Base-by-base conservation (phyloP, 768 basidiomycete species). In the Leccinum ochraceum region DNA sequence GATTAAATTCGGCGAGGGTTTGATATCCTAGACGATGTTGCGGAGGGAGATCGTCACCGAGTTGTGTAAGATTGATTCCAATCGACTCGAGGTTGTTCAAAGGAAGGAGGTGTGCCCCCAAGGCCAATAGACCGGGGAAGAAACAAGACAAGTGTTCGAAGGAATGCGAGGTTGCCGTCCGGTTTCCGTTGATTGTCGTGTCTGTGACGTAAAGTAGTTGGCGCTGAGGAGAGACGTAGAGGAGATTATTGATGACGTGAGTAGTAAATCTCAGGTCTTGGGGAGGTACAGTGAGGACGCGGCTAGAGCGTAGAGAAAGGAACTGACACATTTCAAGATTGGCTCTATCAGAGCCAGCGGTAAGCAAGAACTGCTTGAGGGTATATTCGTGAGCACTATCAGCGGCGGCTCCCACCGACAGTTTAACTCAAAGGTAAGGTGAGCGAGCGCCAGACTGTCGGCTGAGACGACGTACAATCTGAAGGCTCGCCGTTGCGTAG, bases 141-240 rank as follows among this genome's bases (percentile, higher is more conserved):
- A 91, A 92, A 72, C 90, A 91, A 11, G 89, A 85, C 28, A 92
- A 75, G 67, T 92, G 90, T 62, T 92, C 90, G 57, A 90, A 84
- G 22, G 70, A 66, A 64, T 87, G 83, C 10, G 80, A 76, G 24
- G 82, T 78, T 16, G 66, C 61, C 28, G 71, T 74, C 10, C 64
- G 64, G 32, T 74, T 70, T 44, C 71, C 67, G 28, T 58, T 61
- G 1, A 69, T 69, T 16, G 61, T 61, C 17, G 76, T 75, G 67
- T 88, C 87, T 9, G 88, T 89, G 10, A 88, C 85, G 60, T 90
- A 92, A 44, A 91, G 79, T 5, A 92, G 77, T 32, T 83, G 75
- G 17, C 90, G 84, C 3, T 78, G 80, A 3, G 87, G 83, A 5
- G 88, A 84, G 53, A 91, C 65, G 71, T 84, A 90, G n/a, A 91